A percentile compares a stretch with the other conserved stretches of the same genome.
phyloP scores from a whole-genome alignment of 2,329 filamentous ascomycete species.

The Xylariaceae sp. region DNA sequence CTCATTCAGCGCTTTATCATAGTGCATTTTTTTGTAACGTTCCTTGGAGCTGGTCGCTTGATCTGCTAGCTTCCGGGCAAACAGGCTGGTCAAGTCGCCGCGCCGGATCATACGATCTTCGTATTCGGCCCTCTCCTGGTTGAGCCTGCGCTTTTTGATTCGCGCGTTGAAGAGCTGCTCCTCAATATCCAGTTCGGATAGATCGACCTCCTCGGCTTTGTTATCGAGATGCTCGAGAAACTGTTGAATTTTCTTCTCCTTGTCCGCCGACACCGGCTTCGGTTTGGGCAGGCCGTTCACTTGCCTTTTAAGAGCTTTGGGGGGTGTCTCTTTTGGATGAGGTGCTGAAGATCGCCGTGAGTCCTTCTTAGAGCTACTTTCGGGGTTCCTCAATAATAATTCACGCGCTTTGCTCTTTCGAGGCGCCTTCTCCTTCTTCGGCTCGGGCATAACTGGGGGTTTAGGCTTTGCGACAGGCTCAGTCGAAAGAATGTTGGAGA shows the following conservation, averaged over 20 bases:
- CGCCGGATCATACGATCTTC: conserved; percentile 60
- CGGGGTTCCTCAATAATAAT: conserved; percentile 48
- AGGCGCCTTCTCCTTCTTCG: conserved; percentile 36
- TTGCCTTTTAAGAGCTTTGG: conserved; percentile 54
- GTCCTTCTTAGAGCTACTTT: conserved; percentile 43
- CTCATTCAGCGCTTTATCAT: conserved; percentile 75
- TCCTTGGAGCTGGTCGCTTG: conserved; percentile 70
- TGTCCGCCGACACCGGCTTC: conserved; percentile 51
- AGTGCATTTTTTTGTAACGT: conserved; percentile 72
- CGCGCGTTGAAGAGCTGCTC: conserved; percentile 50
- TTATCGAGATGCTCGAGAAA: conserved; percentile 49
- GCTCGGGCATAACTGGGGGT: conserved; percentile 35
- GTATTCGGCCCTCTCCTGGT: conserved; percentile 60
- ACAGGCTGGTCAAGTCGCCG: conserved; percentile 55
- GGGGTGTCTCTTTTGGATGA: conserved; percentile 41
- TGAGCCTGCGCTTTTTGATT: conserved; percentile 62
- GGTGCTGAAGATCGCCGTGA: conserved; percentile 50
- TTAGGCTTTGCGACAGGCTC: conserved; percentile 58
- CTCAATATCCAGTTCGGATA: conserved; percentile 44
- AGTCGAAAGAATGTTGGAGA: conserved; percentile 88
- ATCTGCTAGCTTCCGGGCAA: conserved; percentile 58
- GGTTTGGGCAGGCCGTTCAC: conserved; percentile 54
- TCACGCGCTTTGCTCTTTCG: conserved; percentile 48
- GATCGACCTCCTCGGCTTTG: conserved; percentile 39
- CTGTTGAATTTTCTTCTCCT: conserved; percentile 66